phyloP scores from a whole-genome alignment of 176 grass and related monocot species.

The Aegilops umbellulata region DNA sequence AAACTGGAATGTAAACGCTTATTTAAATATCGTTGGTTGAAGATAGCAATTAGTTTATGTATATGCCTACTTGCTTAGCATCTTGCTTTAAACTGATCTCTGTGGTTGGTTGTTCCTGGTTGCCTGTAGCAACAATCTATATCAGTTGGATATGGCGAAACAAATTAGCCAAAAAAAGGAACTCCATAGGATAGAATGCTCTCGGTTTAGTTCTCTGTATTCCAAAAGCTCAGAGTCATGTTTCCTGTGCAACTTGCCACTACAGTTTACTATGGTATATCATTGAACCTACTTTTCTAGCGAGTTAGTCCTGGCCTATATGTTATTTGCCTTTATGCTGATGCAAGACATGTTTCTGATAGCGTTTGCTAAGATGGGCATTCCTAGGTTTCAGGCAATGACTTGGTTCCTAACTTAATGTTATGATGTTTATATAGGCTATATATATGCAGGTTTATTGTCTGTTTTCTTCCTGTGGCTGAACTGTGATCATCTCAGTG shows the following conservation, averaged over 20 bases:
- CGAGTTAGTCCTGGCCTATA: background rate
- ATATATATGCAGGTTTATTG: background rate
- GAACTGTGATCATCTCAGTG: background rate
- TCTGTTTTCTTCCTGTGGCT: background rate
- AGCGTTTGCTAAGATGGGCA: background rate
- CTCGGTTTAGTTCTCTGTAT: background rate
- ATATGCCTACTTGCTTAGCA: background rate
- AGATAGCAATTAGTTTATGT: background rate
- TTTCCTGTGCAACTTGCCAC: background rate
- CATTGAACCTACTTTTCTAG: background rate
- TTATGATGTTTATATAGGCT: background rate
- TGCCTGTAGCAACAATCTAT: background rate
- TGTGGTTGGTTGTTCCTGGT: background rate
- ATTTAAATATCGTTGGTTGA: background rate
- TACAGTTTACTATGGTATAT: background rate
- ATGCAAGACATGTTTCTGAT: background rate
- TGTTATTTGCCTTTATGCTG: background rate
- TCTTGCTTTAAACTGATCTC: background rate
- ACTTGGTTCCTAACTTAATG: background rate
- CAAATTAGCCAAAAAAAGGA: background rate
- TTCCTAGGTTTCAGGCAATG: conserved; percentile 7
- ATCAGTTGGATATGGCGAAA: background rate
- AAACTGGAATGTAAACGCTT: no score
- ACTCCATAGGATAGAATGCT: background rate
- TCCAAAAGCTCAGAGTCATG: background rate